Conservation (phyloP, 208 protist genomes). For the Leishmania tropica region DNA sequence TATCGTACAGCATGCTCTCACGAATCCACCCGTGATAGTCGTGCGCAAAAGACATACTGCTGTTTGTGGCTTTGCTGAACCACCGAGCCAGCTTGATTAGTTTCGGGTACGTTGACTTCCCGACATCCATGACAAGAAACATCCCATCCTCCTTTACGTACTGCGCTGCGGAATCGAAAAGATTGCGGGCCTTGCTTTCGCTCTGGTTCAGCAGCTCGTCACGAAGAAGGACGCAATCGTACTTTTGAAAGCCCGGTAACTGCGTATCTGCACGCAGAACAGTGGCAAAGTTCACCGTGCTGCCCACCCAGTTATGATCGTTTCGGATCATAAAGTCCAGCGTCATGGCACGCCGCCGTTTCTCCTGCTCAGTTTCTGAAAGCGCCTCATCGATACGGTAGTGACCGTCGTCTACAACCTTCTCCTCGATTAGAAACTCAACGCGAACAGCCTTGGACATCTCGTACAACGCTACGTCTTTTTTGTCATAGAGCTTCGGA, state of each 20-base stretch:
- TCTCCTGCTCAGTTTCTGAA: conserved; percentile 49
- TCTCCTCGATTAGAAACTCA: conserved; percentile 75
- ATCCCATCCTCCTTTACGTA: conserved; percentile 63
- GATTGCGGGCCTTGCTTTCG: conserved; percentile 38
- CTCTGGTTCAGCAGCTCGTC: conserved; percentile 77
- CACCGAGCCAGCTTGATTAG: conserved; percentile 43
- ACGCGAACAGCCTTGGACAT: conserved; percentile 73
- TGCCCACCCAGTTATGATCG: conserved; percentile 86
- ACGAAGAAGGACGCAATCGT: conserved; percentile 78
- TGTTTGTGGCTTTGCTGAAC: conserved; percentile 63
- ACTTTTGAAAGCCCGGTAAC: conserved; percentile 54
- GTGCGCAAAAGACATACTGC: conserved; percentile 76
- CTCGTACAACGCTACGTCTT: conserved; percentile 75
- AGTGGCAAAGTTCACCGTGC: conserved; percentile 71
- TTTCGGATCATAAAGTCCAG: conserved; percentile 84
- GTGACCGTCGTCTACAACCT: conserved; percentile 67
- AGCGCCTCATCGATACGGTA: conserved; percentile 64
- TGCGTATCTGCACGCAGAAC: conserved; percentile 48
- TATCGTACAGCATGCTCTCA: conserved; percentile 66
- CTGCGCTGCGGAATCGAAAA: conserved; percentile 57
- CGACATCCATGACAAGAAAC: conserved; percentile 84
- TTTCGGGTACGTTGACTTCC: conserved; percentile 42
- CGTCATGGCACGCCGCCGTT: conserved; percentile 77
- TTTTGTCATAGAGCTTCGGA: conserved; percentile 77
- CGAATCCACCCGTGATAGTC: conserved; percentile 79